These are phyloP conservation scores for Boletus subluridellus DNA, from an alignment of 1,284 basidiomycete species.

Conservation along the genomic window DNA sequence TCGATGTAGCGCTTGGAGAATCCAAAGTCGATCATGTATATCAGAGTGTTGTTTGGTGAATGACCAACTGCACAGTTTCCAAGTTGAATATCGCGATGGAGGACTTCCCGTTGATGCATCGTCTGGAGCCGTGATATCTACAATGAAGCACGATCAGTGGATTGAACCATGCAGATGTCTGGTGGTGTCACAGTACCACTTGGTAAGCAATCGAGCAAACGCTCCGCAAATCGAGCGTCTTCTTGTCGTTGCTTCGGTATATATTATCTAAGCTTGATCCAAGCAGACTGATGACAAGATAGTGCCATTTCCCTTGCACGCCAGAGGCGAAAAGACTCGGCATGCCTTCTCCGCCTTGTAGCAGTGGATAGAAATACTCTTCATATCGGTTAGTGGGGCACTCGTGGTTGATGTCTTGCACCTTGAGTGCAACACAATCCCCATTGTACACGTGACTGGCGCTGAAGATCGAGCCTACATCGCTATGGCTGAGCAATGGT, in stretches of 20 bases:
- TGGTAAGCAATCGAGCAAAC: constrained; percentile 72
- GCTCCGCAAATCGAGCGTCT: constrained; percentile 61
- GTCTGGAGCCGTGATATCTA: constrained; percentile 66
- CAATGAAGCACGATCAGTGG: constrained; percentile 14
- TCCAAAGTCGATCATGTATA: constrained; percentile 82
- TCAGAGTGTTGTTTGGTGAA: constrained; percentile 50
- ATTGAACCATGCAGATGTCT: constrained; percentile 6
- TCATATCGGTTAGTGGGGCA: constrained; percentile 74
- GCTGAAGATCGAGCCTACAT: constrained; percentile 59
- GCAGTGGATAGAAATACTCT: constrained; percentile 60
- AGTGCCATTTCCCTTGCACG: constrained; percentile 61
- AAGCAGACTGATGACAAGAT: constrained; percentile 69
- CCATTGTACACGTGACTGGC: constrained; percentile 55
- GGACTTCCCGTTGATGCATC: constrained; percentile 67
- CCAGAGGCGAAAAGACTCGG: constrained; percentile 63
- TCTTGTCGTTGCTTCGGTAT: constrained; percentile 52
- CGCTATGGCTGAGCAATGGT: background rate
- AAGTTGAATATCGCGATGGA: constrained; percentile 74
- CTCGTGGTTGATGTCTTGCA: constrained; percentile 63
- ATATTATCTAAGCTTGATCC: constrained; percentile 65
- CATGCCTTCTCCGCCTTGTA: constrained; percentile 72
- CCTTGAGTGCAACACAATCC: constrained; percentile 64
- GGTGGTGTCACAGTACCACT: constrained; percentile 46
- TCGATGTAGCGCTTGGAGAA: constrained; percentile 76
- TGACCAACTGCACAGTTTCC: constrained; percentile 69